These are phyloP conservation scores for Fusarium sp. DNA, from an alignment of 2,329 filamentous ascomycete species.

Conservation along the genomic window DNA sequence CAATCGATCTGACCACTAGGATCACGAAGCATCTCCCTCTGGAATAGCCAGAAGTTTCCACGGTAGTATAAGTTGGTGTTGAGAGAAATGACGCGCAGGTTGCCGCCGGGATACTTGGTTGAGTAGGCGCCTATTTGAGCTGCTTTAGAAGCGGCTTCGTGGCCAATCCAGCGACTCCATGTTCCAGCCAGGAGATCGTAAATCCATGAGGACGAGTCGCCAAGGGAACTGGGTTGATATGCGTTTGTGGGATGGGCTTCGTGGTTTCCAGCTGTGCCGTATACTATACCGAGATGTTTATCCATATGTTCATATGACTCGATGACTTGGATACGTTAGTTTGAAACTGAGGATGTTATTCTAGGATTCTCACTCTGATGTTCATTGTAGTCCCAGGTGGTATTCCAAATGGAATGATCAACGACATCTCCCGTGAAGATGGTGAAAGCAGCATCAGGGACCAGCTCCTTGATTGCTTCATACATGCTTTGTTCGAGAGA, in stretches of 20 bases:
- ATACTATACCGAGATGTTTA: constrained; percentile 58
- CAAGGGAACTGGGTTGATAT: constrained; percentile 58
- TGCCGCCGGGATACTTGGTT: constrained; percentile 57
- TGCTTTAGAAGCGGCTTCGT: constrained; percentile 48
- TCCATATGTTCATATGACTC: constrained; percentile 63
- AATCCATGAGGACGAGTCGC: constrained; percentile 62
- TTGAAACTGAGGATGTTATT: too few species aligned
- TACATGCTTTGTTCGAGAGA: constrained; percentile 68
- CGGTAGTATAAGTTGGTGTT: constrained; percentile 72
- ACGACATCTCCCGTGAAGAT: constrained; percentile 72
- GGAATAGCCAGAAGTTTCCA: constrained; percentile 69
- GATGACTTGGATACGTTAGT: constrained; percentile 51
- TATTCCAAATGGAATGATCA: constrained; percentile 65
- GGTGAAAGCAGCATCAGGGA: constrained; percentile 63
- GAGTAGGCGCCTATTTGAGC: constrained; percentile 64
- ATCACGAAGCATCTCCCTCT: constrained; percentile 62
- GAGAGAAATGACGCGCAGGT: constrained; percentile 69
- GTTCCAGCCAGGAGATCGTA: constrained; percentile 62
- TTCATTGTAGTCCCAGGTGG: constrained; percentile 52
- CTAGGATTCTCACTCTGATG: constrained; percentile 45
- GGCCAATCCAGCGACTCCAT: constrained; percentile 63
- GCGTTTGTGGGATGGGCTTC: constrained; percentile 67
- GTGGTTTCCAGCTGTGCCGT: constrained; percentile 69
- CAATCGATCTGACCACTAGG: constrained; percentile 66
- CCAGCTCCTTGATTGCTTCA: constrained; percentile 60